Evolutionary conservation across 2,329 filamentous ascomycete species (phyloP).

Genomic region (Cercospora janseana): DNA sequence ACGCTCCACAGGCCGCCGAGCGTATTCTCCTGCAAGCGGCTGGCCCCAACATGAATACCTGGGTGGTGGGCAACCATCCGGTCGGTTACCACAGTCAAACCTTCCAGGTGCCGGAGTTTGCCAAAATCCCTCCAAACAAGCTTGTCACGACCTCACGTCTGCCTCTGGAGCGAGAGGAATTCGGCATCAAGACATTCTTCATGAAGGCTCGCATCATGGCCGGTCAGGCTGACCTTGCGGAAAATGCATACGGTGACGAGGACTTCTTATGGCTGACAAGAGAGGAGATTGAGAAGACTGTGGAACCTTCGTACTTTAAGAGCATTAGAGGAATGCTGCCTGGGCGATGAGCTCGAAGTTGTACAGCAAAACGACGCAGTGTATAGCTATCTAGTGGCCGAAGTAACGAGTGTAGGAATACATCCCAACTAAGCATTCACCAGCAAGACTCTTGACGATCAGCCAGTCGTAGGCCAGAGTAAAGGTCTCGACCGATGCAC

Average conservation of each 20-base stretch:
- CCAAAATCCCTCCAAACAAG: slow-evolving; percentile 30
- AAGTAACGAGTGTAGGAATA: too few relatives aligned
- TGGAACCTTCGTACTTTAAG: slow-evolving; percentile 69
- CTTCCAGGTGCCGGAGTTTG: slow-evolving; percentile 44
- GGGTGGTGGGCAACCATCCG: slow-evolving; percentile 88
- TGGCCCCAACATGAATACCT: slow-evolving; percentile 97
- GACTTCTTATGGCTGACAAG: slow-evolving; percentile 93
- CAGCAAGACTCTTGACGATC: too few relatives aligned
- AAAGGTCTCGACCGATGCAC: too few relatives aligned
- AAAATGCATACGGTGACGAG: slow-evolving; percentile 67
- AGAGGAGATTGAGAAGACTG: slow-evolving; percentile 70
- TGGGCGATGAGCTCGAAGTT: slow-evolving; percentile 67
- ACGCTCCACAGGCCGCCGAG: slow-evolving; percentile 67
- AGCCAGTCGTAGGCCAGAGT: too few relatives aligned
- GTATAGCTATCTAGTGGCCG: too few relatives aligned
- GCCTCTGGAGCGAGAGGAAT: slow-evolving; percentile 43
- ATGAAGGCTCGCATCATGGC: slow-evolving; percentile 96
- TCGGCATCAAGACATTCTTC: slow-evolving; percentile 87
- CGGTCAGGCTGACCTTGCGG: slow-evolving; percentile 78
- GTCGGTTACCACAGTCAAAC: slow-evolving; percentile 72
- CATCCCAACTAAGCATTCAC: too few relatives aligned
- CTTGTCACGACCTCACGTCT: slow-evolving; percentile 30
- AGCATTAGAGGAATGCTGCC: slow-evolving; percentile 80
- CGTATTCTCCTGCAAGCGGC: slow-evolving; percentile 73
- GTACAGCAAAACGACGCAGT: too few relatives aligned